Evolutionary conservation across 257 asterid species (phyloP), one percentile per base, ranked within the genome.

Genomic region (Penstemon barbatus): DNA sequence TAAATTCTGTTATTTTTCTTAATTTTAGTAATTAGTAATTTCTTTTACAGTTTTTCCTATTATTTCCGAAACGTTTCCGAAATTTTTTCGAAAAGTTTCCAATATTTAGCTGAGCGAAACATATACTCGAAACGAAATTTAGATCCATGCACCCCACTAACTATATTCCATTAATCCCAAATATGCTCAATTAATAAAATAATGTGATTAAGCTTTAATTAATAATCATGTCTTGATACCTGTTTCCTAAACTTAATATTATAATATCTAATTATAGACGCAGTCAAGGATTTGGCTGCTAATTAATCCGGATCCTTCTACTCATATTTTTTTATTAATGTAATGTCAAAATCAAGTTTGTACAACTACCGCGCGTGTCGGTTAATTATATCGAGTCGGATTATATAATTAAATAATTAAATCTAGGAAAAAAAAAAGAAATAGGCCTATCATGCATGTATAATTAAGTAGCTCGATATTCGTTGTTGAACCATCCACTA

Each of bases 101-200:
- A n/a, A n/a, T n/a, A n/a, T n/a, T n/a, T n/a, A n/a, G n/a, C n/a
- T n/a, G n/a, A n/a, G n/a, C n/a, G n/a, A n/a, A n/a, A n/a, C n/a
- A n/a, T n/a, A n/a, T n/a, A n/a, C n/a, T n/a, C n/a, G n/a, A n/a
- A n/a, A n/a, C n/a, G n/a, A n/a, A n/a, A n/a, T n/a, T n/a, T n/a
- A n/a, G n/a, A n/a, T n/a, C n/a, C n/a, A n/a, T n/a, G n/a, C 46
- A 57, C 55, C 63, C 79, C 74, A 74, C 78, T 53, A 61, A 44
- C 7, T 38, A 55, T 48, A 57, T 40, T 11, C 11, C 60, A 11
- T 5, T 18, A 55, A 55, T 4, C 7, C 33, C 1, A 25, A 25
- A 25, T 25, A 25, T 7, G 13, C 51, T 66, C 68, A 57, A 8
- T 46, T 50, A n/a, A 7, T n/a, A n/a, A n/a, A 60, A 43, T 68